Percentiles rank a stretch among this genome's conserved stretches.
phyloP scores from a whole-genome alignment of 2,329 filamentous ascomycete species.

The Zymoseptoria pseudotritici region DNA sequence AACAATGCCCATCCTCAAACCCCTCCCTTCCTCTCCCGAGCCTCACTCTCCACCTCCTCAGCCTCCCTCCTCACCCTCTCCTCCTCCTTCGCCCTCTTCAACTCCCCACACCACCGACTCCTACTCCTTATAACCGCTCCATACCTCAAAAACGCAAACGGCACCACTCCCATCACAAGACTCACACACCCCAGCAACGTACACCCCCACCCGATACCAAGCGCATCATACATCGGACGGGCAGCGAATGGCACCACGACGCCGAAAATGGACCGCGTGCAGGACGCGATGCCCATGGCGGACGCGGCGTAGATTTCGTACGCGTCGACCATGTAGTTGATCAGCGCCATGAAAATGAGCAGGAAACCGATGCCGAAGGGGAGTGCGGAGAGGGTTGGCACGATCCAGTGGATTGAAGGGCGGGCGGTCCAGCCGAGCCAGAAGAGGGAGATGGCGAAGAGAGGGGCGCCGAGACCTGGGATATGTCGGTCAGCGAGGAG shows the following conservation, averaged over 20 bases:
- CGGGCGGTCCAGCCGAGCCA: constrained; percentile 42
- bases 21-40: not conserved
- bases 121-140: constrained; percentile 48
- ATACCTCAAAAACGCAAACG: constrained; percentile 52
- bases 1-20: not conserved
- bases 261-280: constrained; percentile 70
- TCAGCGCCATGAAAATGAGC: constrained; percentile 44
- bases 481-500: not conserved
- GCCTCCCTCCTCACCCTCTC: not conserved
- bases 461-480: constrained; percentile 30
- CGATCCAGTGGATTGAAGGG: constrained; percentile 35
- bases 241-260: constrained; percentile 48
- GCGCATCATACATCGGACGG: constrained; percentile 53
- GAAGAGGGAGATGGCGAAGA: constrained; percentile 37
- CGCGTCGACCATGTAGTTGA: constrained; percentile 57
- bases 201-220: constrained; percentile 63
- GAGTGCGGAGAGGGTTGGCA: constrained; percentile 41
- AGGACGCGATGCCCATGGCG: constrained; percentile 76
- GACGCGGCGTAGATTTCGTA: constrained; percentile 69
- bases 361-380: constrained; percentile 48
- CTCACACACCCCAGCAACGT: constrained; percentile 45
- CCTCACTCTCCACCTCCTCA: not conserved
- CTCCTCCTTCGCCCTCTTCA: constrained; percentile 44
- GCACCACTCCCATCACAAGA: constrained; percentile 46
- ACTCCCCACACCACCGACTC: constrained; percentile 55